phyloP scores from a whole-genome alignment of 805 yeast genomes.

The Ogataea nitratoaversa region DNA sequence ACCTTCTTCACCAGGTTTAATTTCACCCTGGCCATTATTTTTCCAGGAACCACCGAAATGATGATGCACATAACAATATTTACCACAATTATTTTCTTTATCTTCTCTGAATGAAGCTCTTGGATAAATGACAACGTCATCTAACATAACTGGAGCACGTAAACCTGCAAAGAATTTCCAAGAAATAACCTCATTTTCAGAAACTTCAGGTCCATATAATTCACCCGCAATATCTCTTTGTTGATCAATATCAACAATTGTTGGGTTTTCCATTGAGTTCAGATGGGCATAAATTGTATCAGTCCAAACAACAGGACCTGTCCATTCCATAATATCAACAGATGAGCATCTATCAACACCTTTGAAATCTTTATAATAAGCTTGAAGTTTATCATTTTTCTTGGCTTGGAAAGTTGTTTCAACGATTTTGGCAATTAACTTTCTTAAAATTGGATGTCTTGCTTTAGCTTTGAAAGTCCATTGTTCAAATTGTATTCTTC shows the following conservation, averaged over 20 bases:
- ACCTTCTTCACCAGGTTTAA: slow-evolving; percentile 28
- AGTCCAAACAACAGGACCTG: slow-evolving; percentile 79
- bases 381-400: slow-evolving; percentile 31
- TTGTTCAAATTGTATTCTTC: slow-evolving; percentile 59
- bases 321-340: slow-evolving; percentile 63
- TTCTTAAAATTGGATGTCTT: slow-evolving; percentile 56
- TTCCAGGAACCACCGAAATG: slow-evolving; percentile 36
- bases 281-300: slow-evolving; percentile 66
- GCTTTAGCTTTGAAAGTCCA: slow-evolving; percentile 59
- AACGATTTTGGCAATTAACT: slow-evolving; percentile 48
- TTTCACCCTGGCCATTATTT: slow-evolving; percentile 33
- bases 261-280: slow-evolving; percentile 37
- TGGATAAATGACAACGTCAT: slow-evolving; percentile 33
- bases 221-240: slow-evolving; percentile 26
- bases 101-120: slow-evolving; percentile 32
- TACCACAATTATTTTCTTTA: slow-evolving; percentile 31
- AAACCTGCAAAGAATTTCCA: slow-evolving; percentile 34
- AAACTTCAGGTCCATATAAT: slow-evolving; percentile 30
- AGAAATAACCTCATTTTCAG: slow-evolving; percentile 24
- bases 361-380: slow-evolving; percentile 33
- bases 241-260: slow-evolving; percentile 31
- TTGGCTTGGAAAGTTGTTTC: slow-evolving; percentile 43
- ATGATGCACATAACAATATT: slow-evolving; percentile 32
- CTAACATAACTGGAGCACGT: slow-evolving; percentile 31
- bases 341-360: slow-evolving; percentile 34